Evolutionary conservation across 768 basidiomycete species (phyloP), one percentile per base, ranked within the genome.

Genomic region (Termitomyces sp.): DNA sequence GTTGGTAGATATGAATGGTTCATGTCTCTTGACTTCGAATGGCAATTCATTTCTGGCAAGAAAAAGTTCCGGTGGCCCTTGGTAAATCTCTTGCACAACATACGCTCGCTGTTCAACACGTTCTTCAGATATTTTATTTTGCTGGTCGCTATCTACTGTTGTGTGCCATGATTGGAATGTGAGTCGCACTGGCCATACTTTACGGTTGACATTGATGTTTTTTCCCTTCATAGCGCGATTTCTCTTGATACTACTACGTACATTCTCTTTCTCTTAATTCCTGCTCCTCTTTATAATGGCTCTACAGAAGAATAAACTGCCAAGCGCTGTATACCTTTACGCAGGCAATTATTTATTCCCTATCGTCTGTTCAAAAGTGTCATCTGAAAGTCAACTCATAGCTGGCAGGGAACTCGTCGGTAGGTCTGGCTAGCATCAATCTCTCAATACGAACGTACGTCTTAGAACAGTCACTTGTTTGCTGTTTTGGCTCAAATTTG

Each of bases 111-210:
- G 32, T 38, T 61, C 22, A 55, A 20, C 51, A 46, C 28, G 50
- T 39, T 57, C 15, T 15, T 2, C 58, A 89, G 87, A 73, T 81
- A 33, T 88, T 89, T 66, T 90, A 90, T 67, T 89, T 90, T 63
- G 76, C 82, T 28, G 84, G 86, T 62, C 81, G 89, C 51, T 90
- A 89, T 69, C 78, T 79, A 62, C 72, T 90, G 28, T 72, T 90
- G n/a, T 78, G 86, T 61, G 84, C 88, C 3, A 70, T 90, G 70
- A 79, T 88, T 61, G 87, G 86, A 65, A 86, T 90, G 88, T 89
- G 59, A 74, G 86, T 77, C 4, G 3, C 36, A 7, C 5, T 32
- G 49, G 24, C 12, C 33, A 40, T 20, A 11, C 13, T 22, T n/a
- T 20, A 44, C 20, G 45, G 22, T 1, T 35, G 6, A 24, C 39